Evolutionary conservation across 108 stramenopile genomes (phyloP), one percentile per base, ranked within the genome.

Genomic region (Epithemia pelagica): DNA sequence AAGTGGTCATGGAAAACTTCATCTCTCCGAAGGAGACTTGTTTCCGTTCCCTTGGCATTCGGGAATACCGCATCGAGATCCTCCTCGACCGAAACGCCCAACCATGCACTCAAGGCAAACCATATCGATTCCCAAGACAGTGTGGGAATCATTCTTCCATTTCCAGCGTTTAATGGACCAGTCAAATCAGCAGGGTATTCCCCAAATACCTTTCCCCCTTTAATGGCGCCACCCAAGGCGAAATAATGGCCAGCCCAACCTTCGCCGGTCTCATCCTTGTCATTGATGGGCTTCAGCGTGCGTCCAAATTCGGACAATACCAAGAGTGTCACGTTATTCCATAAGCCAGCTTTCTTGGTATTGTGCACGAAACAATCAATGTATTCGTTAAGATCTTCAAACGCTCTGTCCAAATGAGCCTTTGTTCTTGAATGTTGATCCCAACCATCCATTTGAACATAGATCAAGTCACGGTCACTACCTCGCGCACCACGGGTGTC

Each of bases 111-210:
- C 21, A 71, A 37, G 21, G 60, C 67, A 27, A 72, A 72, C 75
- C 77, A 89, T 28, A 87, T 59, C 27, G 72, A 65, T 21, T 92
- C 90, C 90, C 90, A 92, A 0, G 71, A 60, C 15, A 72, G 69
- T 24, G 86, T 82, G 18, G 91, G 91, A 30, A 92, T 84, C 32
- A 92, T 32, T 22, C 84, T 71, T 51, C 81, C 82, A 52, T 78
- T 69, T n/a, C 78, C 86, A 55, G 78, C 55, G 24, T 62, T 66
- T 15, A 52, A 52, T 0, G n/a, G 54, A 22, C 70, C 70, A 24
- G 71, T 61, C 27, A 76, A 57, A 63, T 76, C 75, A 46, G 64
- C 55, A 51, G 79, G 79, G 52, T 80, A 80, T 46, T 66, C 30
- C 51, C 75, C 79, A 28, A 74, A 37, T 23, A 80, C 76, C 24